A percentile compares a stretch with the other conserved stretches of the same genome.
Conservation (phyloP, 257 asterid genomes). For the Solanum peruvianum region DNA sequence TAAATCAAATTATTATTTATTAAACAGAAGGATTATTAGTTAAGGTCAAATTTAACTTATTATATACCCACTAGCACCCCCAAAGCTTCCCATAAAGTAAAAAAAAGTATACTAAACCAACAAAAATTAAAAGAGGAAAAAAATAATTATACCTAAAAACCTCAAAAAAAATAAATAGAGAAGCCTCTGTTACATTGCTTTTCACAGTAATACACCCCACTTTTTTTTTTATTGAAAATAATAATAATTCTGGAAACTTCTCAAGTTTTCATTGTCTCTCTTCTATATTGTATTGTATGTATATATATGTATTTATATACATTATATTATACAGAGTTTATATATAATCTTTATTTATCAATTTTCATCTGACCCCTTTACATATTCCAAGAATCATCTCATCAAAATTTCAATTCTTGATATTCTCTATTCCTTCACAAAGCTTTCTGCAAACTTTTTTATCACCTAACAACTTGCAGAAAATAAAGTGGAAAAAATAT, state of each 20-base stretch:
- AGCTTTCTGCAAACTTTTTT: background rate
- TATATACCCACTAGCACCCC: too few relatives aligned
- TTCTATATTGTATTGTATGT: background rate
- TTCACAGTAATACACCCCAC: background rate
- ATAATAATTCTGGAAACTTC: background rate
- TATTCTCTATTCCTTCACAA: background rate
- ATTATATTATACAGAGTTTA: background rate
- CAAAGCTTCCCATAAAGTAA: background rate
- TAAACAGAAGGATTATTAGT: too few relatives aligned
- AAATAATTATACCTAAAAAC: background rate
- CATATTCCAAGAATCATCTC: background rate
- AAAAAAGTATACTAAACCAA: background rate
- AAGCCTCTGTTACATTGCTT: background rate
- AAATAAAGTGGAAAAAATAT: background rate
- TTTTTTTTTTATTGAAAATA: background rate
- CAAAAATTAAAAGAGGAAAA: background rate
- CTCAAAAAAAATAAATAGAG: conserved; percentile 1
- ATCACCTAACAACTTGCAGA: background rate
- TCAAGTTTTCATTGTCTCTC: background rate
- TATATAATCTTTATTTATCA: background rate
- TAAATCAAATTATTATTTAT: too few relatives aligned
- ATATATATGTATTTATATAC: background rate
- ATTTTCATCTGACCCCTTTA: background rate
- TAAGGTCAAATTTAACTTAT: too few relatives aligned
- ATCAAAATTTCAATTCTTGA: background rate